Evolutionary conservation across 2,329 filamentous ascomycete genomes (phyloP).

Genomic region (Magnaporthiopsis rhizophila): DNA sequence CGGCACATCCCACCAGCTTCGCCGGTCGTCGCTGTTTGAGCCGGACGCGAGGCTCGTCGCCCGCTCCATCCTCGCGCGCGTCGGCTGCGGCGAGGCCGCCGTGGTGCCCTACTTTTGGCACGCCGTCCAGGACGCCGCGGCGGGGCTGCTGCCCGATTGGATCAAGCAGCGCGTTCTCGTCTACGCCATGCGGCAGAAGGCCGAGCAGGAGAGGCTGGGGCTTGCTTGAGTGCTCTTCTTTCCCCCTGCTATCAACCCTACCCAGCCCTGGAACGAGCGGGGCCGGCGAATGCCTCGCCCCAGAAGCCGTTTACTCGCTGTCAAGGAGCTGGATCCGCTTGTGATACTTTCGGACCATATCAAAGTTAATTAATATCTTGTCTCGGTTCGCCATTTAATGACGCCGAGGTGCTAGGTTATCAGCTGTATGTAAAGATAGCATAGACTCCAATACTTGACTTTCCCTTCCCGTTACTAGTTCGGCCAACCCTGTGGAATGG

Average conservation of each 20-base stretch:
- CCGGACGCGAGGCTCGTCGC: constrained; percentile 15
- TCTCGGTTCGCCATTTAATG: background rate
- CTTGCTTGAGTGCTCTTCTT: background rate
- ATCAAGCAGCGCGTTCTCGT: background rate
- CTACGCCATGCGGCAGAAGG: constrained; percentile 1
- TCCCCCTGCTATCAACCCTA: no score
- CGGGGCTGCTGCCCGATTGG: constrained; percentile 9
- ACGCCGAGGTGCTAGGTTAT: no score
- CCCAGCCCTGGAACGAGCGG: no score
- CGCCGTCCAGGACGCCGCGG: constrained; percentile 11
- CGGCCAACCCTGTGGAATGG: background rate
- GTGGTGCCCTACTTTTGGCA: constrained; percentile 16
- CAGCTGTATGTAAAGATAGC: background rate
- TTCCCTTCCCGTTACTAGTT: background rate
- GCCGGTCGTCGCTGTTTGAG: constrained; percentile 10
- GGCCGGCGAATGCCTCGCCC: background rate
- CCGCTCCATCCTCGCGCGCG: constrained; percentile 14
- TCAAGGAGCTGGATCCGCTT: background rate
- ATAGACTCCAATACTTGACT: background rate
- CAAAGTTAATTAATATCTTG: background rate
- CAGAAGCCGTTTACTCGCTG: no score
- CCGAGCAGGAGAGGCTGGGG: background rate
- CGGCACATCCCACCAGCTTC: constrained; percentile 13
- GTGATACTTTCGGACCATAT: background rate
- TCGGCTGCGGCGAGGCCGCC: constrained; percentile 14